Base-by-base conservation (phyloP, 768 basidiomycete species). In the Tylopilus plumbeoviolaceoides region DNA sequence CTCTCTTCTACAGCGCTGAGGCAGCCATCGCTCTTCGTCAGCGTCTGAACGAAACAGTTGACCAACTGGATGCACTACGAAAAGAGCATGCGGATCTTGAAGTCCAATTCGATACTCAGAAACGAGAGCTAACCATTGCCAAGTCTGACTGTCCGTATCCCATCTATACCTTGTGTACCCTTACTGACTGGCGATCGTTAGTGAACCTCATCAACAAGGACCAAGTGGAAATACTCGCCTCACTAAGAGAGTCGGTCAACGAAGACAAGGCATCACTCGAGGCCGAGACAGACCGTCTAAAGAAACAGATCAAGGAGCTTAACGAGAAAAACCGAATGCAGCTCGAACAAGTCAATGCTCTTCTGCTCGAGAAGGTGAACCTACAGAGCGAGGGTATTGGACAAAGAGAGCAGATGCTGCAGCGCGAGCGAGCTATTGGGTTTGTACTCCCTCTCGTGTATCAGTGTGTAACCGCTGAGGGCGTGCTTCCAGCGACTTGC, bases 131-230 rank as follows among this genome's bases (percentile, higher is more conserved):
- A 47, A 89, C 82, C 0, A 78, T 93, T 55, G 89, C 89, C 43
- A 91, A 88, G 66, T 91, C 92, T 10, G 89, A 95, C 65, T 67
- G 94, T 95, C 60, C 61, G 86, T 74, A 15, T 14, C 21, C 48
- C 48, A 1, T 36, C 39, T 12, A 14, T 5, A 27, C 44, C 5
- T 10, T n/a, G 23, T n/a, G 33, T 35, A 52, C 7, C 5, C 38
- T 57, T 7, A 44, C 60, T 53, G 10, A 56, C 43, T 27, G 42
- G 27, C 18, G 25, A 36, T 59, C 35, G 31, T 12, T 62, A 95
- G 94, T 98, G 63, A 89, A 82, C 42, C 78, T 98, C 41, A 87
- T 98, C 42, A 89, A 93, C 74, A 92, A 91, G 67, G 93, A 97
- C 65, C 92, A 98, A 66, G 74, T 94, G 20, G 94, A 95, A 48